These are phyloP conservation scores for Ilex asprella DNA, from an alignment of 257 asterid species.

Conservation along the genomic window DNA sequence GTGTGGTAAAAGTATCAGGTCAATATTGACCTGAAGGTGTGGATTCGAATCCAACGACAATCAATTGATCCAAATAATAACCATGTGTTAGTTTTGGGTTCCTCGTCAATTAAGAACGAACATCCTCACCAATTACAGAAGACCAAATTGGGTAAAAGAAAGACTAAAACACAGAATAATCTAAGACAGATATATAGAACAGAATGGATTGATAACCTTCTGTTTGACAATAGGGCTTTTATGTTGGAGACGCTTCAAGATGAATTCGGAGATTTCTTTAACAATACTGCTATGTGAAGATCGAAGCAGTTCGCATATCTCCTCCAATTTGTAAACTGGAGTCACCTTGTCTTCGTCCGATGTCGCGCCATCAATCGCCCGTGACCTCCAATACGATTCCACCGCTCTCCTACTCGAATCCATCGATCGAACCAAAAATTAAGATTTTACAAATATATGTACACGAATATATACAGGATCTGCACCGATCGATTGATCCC, in stretches of 20 bases:
- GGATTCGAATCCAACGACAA: too few relatives aligned
- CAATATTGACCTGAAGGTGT: too few relatives aligned
- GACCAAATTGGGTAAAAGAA: too few relatives aligned
- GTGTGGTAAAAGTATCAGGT: too few relatives aligned
- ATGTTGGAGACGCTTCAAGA: constrained; percentile 90
- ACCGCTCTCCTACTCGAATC: constrained; percentile 98
- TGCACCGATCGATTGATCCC: too few relatives aligned
- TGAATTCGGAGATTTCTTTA: constrained; percentile 79
- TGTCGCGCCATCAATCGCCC: constrained; percentile 78
- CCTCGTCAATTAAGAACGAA: too few relatives aligned
- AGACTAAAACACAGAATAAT: neutral
- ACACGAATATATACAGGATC: too few relatives aligned
- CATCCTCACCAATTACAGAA: too few relatives aligned
- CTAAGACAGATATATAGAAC: neutral
- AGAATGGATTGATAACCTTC: constrained; percentile 35
- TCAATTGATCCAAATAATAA: too few relatives aligned
- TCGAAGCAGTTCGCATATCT: constrained; percentile 78
- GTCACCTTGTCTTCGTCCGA: constrained; percentile 95
- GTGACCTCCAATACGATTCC: constrained; percentile 95
- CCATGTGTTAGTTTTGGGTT: too few relatives aligned
- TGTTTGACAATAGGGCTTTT: constrained; percentile 89
- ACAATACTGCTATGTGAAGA: constrained; percentile 76
- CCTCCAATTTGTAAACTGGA: constrained; percentile 94
- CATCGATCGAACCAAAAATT: constrained; percentile 24
- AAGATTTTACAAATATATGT: too few relatives aligned